phyloP scores from a whole-genome alignment of 805 yeast genomes.

The Saccharomyces cerevisiae region DNA sequence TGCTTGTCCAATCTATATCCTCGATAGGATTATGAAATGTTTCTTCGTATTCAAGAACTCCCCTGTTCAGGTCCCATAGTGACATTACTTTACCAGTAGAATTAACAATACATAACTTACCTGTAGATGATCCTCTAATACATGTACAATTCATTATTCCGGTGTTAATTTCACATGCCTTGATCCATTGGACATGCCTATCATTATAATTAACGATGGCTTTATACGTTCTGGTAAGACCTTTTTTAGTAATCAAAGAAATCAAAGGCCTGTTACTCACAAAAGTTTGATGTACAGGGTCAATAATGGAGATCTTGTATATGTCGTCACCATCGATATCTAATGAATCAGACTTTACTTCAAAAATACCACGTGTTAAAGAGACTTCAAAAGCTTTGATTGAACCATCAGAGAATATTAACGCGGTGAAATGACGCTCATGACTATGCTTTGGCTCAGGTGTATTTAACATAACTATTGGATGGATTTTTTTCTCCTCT shows the following conservation, averaged over 20 bases:
- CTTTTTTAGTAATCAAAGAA: slow-evolving; percentile 47
- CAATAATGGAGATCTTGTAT: slow-evolving; percentile 47
- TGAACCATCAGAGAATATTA: slow-evolving; percentile 35
- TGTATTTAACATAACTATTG: slow-evolving; percentile 30
- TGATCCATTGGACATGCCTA: slow-evolving; percentile 42
- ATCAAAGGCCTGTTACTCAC: slow-evolving; percentile 38
- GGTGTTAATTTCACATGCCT: slow-evolving; percentile 44
- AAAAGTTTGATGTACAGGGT: slow-evolving; percentile 46
- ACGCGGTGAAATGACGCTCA: slow-evolving; percentile 40
- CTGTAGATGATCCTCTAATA: slow-evolving; percentile 67
- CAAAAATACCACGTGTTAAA: slow-evolving; percentile 27
- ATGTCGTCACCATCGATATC: slow-evolving; percentile 26
- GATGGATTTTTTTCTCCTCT: slow-evolving; percentile 5
- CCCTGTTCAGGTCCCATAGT: slow-evolving; percentile 72
- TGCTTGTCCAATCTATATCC: slow-evolving; percentile 86
- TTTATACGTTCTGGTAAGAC: slow-evolving; percentile 42
- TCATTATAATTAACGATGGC: slow-evolving; percentile 26
- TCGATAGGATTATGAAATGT: slow-evolving; percentile 37
- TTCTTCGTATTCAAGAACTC: slow-evolving; percentile 56
- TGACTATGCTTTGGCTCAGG: slow-evolving; percentile 30
- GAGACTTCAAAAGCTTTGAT: slow-evolving; percentile 30
- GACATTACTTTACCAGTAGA: slow-evolving; percentile 41
- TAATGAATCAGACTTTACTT: slow-evolving; percentile 20
- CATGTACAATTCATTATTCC: slow-evolving; percentile 44
- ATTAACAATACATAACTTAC: slow-evolving; percentile 69